These are phyloP conservation scores for Xylona heveae DNA, from an alignment of 495 filamentous ascomycete species.

Conservation along the genomic window DNA sequence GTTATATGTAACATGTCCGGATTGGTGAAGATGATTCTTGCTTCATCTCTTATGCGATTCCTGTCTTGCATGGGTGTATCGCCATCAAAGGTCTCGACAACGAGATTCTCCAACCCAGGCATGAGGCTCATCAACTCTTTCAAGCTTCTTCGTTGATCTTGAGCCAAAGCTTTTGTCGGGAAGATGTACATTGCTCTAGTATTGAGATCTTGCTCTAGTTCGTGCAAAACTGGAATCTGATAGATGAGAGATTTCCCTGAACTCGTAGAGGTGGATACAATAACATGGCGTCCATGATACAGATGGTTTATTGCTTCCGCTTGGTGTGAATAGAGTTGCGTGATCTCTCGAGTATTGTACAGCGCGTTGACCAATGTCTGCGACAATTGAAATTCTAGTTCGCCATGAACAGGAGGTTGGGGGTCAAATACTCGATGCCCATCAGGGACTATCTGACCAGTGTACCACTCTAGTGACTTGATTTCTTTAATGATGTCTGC, in stretches of 20 bases:
- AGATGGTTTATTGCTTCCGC: conserved; percentile 86
- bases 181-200: conserved; percentile 95
- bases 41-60: conserved; percentile 67
- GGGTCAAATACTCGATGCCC: conserved; percentile 86
- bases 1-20: conserved; percentile 96
- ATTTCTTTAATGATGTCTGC: conserved; percentile 73
- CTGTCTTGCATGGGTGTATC: conserved; percentile 72
- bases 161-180: conserved; percentile 89
- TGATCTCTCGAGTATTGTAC: conserved; percentile 75
- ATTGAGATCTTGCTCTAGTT: conserved; percentile 53
- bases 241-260: conserved; percentile 96
- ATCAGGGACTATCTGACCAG: conserved; percentile 80
- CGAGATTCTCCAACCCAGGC: conserved; percentile 44
- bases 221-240: conserved; percentile 80
- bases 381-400: conserved; percentile 67
- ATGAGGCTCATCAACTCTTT: conserved; percentile 68
- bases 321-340: conserved; percentile 81
- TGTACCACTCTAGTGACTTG: conserved; percentile 67
- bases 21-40: conserved; percentile 90
- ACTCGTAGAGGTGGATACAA: conserved; percentile 85
- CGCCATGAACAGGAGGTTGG: conserved; percentile 62
- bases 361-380: conserved; percentile 86
- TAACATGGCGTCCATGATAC: conserved; percentile 65
- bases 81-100: conserved; percentile 90
- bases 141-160: conserved; percentile 82